These are phyloP conservation scores for Boletus reticuloceps DNA, from an alignment of 768 basidiomycete species.

Conservation along the genomic window DNA sequence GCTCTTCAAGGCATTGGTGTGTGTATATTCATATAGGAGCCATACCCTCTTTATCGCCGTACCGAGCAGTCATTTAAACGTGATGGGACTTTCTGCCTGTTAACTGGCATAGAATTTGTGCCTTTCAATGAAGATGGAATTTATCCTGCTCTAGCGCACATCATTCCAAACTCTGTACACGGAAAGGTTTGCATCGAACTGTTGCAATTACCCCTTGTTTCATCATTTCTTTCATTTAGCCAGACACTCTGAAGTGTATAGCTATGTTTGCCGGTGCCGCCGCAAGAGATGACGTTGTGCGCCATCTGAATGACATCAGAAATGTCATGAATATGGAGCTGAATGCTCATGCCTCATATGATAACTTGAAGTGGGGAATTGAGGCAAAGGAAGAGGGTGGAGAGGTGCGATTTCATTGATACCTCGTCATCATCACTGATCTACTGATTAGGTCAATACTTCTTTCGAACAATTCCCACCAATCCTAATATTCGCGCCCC, in stretches of 20 bases:
- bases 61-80: background rate
- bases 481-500: background rate
- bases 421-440: background rate
- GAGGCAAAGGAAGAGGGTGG: background rate
- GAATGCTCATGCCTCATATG: background rate
- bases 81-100: background rate
- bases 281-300: background rate
- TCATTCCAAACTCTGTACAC: background rate
- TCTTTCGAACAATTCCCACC: background rate
- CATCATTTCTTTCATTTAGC: background rate
- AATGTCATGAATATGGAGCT: conserved; percentile 2
- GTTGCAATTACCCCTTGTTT: too few species aligned
- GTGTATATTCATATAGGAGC: background rate
- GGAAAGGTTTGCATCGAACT: background rate
- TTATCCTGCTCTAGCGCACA: background rate
- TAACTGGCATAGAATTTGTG: background rate
- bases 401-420: background rate
- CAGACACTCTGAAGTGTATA: background rate
- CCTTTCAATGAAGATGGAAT: background rate
- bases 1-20: conserved; percentile 2
- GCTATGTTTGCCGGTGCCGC: background rate
- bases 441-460: background rate
- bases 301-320: background rate
- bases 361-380: background rate
- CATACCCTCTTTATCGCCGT: background rate